Evolutionary conservation across 257 asterid species (phyloP), one percentile per base, ranked within the genome.

Genomic region (Capsicum pubescens): DNA sequence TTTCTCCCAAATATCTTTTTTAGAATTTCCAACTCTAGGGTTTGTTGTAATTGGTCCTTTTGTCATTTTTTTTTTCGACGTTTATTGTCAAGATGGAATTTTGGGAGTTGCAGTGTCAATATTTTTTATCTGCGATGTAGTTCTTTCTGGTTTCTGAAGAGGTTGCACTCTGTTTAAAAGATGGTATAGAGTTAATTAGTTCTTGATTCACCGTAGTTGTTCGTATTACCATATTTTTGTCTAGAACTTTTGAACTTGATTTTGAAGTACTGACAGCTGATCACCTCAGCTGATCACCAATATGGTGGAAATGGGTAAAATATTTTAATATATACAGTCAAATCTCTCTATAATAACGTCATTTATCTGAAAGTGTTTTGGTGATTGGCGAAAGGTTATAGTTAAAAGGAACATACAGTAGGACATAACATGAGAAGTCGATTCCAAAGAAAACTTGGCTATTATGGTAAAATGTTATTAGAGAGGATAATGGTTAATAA

Each of bases 131-230:
- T 9, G 86, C 89, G 14, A 84, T 11, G n/a, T 91, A 87, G 44
- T 83, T 71, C 83, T 66, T 91, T 82, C 76, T 86, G 72, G 80
- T 84, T 77, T 89, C 91, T 63, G 84, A 84, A 82, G 88, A 93
- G 85, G 93, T 89, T 83, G 88, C 84, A 85, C 78, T 91, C 91
- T 88, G 93, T 90, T 87, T 91, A n/a, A 83, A 10, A 32, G 93
- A 84, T 69, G 91, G 90, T 79, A 81, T 36, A 9, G 84, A 26
- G 17, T 82, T 60, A 46, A 46, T 14, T 48, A 83, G 79, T 82
- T 86, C 86, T 86, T 87, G 90, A 60, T 91, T 63, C 72, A 66
- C 61, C 19, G 84, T 80, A 57, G 91, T 86, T 82, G 86, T 78
- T 58, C 85, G 86, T 87, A 56, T 80, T 44, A 88, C 83, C 79